Evolutionary conservation across 106 monocot species (phyloP), one percentile per base, ranked within the genome.

Genomic region (Dendrobium officinale): DNA sequence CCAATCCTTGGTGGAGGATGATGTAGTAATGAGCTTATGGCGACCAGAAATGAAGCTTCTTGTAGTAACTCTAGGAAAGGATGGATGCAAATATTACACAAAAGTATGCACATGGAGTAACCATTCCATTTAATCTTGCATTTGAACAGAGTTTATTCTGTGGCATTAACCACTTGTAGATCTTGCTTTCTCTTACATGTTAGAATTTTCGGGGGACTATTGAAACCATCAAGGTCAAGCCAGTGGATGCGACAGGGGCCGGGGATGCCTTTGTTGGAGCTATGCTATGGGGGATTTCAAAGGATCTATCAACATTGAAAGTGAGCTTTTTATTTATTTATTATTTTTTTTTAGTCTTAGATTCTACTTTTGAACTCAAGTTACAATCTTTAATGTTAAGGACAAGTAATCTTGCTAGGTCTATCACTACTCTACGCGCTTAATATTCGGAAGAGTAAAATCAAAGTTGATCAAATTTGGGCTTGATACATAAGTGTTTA

Each of bases 21-120:
- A 87, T 20, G 86, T 82, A 22, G 89, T 75, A 31, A 84, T 92
- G 87, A 81, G 77, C 24, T 83, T 92, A 0, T 92, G 89, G 89
- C 77, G 81, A 2, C 84, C 85, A 5, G 77, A 1, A 19, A 59
- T 92, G 73, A 89, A 87, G 80, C 89, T 92, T 18, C 80, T 92
- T 75, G 37, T 92, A 24, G 80, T 92, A 19, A 89, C 92, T 67
- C 55, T 89, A 6, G 92, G 92, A 1, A 84, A 87, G 2, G 55
- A 89, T 29, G 92, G 92, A 4, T 92, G 92, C 89, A 89, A 84
- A 48, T 92, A 92, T 82, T 92, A 87, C 80, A 87, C 92, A 74
- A 87, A 89, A 84, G 92, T 91, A 82, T 42, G 43, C 43, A 44
- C n/a, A 6, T 20, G 10, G 17, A 7, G 18, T 8, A 66, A 8